These are phyloP conservation scores for Ophiostoma piceae DNA, from an alignment of 2,329 filamentous ascomycete species.

Conservation along the genomic window DNA sequence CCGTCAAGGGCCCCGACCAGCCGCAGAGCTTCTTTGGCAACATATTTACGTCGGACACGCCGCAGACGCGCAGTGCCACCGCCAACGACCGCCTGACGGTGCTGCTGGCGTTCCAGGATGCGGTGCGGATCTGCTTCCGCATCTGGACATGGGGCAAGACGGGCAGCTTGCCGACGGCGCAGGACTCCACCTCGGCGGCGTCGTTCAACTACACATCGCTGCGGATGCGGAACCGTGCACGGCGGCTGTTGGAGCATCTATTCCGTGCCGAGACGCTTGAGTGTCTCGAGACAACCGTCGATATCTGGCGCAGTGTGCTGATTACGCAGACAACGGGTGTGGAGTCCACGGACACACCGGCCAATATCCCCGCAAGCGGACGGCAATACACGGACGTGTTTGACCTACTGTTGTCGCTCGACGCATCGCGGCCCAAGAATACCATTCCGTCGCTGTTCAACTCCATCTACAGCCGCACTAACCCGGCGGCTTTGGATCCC, in stretches of 20 bases:
- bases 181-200: slow-evolving; percentile 62
- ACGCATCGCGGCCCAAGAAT: slow-evolving; percentile 84
- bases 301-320: slow-evolving; percentile 64
- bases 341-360: slow-evolving; percentile 37
- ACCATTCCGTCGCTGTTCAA: slow-evolving; percentile 94
- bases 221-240: slow-evolving; percentile 81
- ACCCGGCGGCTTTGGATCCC: slow-evolving; percentile 71
- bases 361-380: neutral
- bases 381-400: slow-evolving; percentile 54
- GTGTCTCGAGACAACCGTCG: slow-evolving; percentile 84
- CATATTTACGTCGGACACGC: slow-evolving; percentile 73
- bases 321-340: slow-evolving; percentile 32
- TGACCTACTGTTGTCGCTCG: slow-evolving; percentile 81
- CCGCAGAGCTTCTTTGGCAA: slow-evolving; percentile 87
- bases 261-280: slow-evolving; percentile 90
- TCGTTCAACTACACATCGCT: slow-evolving; percentile 89
- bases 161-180: slow-evolving; percentile 1
- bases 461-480: slow-evolving; percentile 90
- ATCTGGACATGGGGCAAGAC: slow-evolving; percentile 73
- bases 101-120: slow-evolving; percentile 92
- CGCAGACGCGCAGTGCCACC: slow-evolving; percentile 71
- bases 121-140: slow-evolving; percentile 81
- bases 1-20: slow-evolving; percentile 73
- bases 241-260: slow-evolving; percentile 83
- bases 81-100: slow-evolving; percentile 92